phyloP scores from a whole-genome alignment of 129 eudicot species.

The Silybum marianum region DNA sequence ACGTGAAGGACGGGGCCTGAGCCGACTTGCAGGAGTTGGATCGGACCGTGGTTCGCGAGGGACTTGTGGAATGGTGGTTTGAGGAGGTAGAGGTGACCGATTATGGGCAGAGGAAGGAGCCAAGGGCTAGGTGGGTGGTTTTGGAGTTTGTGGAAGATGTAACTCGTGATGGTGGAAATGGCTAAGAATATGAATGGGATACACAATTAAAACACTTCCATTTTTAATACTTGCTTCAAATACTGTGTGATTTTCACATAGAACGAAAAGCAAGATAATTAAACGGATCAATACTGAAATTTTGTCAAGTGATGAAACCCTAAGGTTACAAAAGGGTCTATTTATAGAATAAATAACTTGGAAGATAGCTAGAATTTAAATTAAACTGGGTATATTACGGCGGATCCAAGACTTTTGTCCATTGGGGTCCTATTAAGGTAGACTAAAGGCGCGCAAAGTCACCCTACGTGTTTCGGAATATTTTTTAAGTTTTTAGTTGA shows the following conservation, averaged over 20 bases:
- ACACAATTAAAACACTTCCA: slow-evolving; percentile 13
- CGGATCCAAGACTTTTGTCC: too few relatives aligned
- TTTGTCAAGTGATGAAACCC: background rate
- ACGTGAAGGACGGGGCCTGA: background rate
- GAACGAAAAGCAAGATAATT: background rate
- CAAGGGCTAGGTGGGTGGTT: slow-evolving; percentile 10
- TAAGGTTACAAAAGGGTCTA: background rate
- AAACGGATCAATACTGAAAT: background rate
- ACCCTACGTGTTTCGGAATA: too few relatives aligned
- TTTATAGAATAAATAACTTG: background rate
- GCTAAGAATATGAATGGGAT: slow-evolving; percentile 15
- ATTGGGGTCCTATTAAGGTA: too few relatives aligned
- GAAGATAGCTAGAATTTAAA: too few relatives aligned
- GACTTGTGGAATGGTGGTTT: background rate
- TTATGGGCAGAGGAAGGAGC: slow-evolving; percentile 34
- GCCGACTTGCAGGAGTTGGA: background rate
- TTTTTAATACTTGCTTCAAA: background rate
- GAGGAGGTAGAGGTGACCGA: slow-evolving; percentile 20
- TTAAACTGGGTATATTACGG: too few relatives aligned
- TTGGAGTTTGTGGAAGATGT: background rate
- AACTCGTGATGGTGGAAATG: background rate
- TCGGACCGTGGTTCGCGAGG: slow-evolving; percentile 1
- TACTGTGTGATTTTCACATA: background rate
- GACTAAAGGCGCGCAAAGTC: too few relatives aligned
- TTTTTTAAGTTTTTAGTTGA: too few relatives aligned